Base-by-base conservation (phyloP, 306 rosid genomes). In the Trifolium subterraneum region DNA sequence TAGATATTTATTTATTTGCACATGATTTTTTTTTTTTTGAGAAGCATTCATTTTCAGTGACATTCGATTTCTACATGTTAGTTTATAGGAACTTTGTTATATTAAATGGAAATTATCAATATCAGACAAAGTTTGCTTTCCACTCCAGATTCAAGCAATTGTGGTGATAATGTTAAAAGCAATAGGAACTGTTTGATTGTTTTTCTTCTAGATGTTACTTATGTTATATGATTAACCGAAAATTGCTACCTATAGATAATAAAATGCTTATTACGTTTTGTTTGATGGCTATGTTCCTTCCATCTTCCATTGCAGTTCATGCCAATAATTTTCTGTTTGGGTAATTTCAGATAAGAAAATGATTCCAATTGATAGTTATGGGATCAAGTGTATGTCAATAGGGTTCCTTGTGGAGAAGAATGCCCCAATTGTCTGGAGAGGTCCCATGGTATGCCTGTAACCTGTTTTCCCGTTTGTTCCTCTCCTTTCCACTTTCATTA, bases 371-470 rank as follows among this genome's bases (percentile, higher is more conserved):
- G 93, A 90, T 85, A 92, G 78, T 83, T 72, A 92, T 72, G 95
- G 99, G 81, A 90, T 94, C 68, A 92, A 94, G 86, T 92, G 99
- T 72, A 94, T 94, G 99, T 92, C 97, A 68, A 94, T 92, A 42
- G 99, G 97, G 52, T 85, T 94, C 62, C 97, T 92, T 72, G 97
- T 94, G 68, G 96, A 88, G 64, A 92, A 90, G 80, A 89, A 92
- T 85, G 92, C 96, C 51, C 90, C 97, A 1, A 88, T 94, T 83
- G 95, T 94, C 38, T 94, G 99, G 99, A 88, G 99, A 82, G 99
- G 99, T 81, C 99, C 99, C 81, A 94, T 94, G 99, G 97, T 94
- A 87, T 85, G 77, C 59, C 79, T 80, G 23, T 52, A 54, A n/a
- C 56, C 70, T 2, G 59, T 22, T 23, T 41, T 54, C 58, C 36